Evolutionary conservation across 2,329 filamentous ascomycete genomes (phyloP), one percentile per base, ranked within the genome.

Genomic region (Elsinoe fawcettii): DNA sequence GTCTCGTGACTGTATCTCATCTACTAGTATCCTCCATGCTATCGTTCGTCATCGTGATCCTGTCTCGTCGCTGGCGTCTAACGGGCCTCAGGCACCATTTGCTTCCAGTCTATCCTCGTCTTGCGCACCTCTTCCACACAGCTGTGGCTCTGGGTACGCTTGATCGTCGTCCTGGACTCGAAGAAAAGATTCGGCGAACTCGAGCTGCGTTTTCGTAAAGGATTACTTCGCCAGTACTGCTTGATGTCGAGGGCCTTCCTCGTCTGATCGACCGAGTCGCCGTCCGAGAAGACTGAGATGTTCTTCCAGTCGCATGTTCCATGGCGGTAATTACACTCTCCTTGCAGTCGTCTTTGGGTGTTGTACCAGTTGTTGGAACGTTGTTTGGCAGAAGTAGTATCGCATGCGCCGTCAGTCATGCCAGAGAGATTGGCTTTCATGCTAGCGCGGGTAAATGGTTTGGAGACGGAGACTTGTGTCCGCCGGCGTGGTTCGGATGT

Each of bases 381-480:
- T 39, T 53, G 30, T 22, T 51, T 36, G 49, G 34, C 9, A 37
- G 8, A 22, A 7, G 49, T 20, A 32, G 32, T 25, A 6, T 53
- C 49, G 16, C 18, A 53, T n/a, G 49, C 30, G 9, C 49, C 49
- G 32, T 53, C 49, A 11, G 18, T 51, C 46, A 51, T 39, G 25
- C 32, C 32, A 23, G 30, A 36, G 16, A 53, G 49, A 6, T 18
- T 39, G 12, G 34, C 34, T 25, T 39, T 36, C 49, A 53, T 53
- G 49, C 49, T 53, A 2, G 49, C 49, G 11, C 49, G 32, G 54
- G 41, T 46, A 55, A 43, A 60, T 51, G 55, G 55, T 46, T 27
- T 44, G 20, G 56, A 58, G 43, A 56, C 25, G 12, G 57, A 55
- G 43, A 57, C 25, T 57, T 57, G 55, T 27, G 55, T 49, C 6